These are phyloP conservation scores for Penicillium verrucosum DNA, from an alignment of 2,329 filamentous ascomycete species.

Conservation along the genomic window DNA sequence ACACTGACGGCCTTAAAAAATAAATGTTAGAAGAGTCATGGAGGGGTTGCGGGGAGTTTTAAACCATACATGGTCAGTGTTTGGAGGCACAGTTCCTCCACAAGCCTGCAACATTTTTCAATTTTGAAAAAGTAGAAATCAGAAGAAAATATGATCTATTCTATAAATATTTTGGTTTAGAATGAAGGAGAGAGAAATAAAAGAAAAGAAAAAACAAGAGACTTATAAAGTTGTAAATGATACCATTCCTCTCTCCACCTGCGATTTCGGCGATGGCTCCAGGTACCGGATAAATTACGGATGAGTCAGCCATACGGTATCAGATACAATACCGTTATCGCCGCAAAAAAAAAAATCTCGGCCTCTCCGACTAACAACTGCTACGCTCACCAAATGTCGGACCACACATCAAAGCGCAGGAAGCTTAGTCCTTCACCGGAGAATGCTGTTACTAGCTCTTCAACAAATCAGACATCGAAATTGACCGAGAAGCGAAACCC, in stretches of 20 bases:
- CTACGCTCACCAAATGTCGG: conserved; percentile 27
- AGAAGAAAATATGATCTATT: neutral
- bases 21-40: conserved; percentile 16
- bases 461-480: conserved; percentile 21
- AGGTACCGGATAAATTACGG: conserved; percentile 6
- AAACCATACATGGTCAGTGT: conserved; percentile 70
- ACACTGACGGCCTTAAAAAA: conserved; percentile 84
- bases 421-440: conserved; percentile 43
- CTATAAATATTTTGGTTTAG: too few species aligned
- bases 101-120: conserved; percentile 44
- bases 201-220: neutral
- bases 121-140: neutral
- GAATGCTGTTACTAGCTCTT: conserved; percentile 10
- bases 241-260: conserved; percentile 8
- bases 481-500: conserved; percentile 29
- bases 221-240: conserved; percentile 4
- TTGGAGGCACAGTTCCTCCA: conserved; percentile 71
- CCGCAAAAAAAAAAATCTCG: conserved; percentile 21
- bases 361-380: conserved; percentile 1
- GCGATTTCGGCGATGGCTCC: conserved; percentile 23
- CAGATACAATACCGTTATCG: conserved; percentile 13
- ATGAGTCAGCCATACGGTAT: conserved; percentile 14
- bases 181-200: neutral
- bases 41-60: conserved; percentile 23
- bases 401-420: conserved; percentile 44